phyloP scores from a whole-genome alignment of 1,139 yeast species.

The Diutina catenulata region DNA sequence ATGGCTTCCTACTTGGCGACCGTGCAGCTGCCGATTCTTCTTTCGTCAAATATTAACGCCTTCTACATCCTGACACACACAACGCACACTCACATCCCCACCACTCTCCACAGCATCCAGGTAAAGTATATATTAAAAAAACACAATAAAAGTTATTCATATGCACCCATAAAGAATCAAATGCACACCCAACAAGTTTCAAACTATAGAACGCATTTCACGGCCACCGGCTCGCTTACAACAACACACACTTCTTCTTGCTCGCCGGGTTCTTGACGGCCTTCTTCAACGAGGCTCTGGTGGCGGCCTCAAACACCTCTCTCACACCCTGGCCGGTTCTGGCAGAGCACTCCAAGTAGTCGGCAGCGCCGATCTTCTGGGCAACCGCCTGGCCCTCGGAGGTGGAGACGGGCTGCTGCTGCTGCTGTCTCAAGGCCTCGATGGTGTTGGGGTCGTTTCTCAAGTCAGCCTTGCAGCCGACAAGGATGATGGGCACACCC shows the following conservation, averaged over 20 bases:
- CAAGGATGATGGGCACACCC: slow-evolving; percentile 87
- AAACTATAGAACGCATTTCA: not conserved
- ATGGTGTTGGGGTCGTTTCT: slow-evolving; percentile 73
- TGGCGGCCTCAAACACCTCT: slow-evolving; percentile 87
- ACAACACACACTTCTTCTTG: slow-evolving; percentile 46
- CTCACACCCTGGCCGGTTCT: slow-evolving; percentile 84
- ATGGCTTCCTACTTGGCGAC: too few relatives aligned
- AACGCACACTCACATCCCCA: too few relatives aligned
- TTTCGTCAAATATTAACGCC: too few relatives aligned
- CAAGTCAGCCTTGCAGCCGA: slow-evolving; percentile 85
- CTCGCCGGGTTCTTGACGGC: slow-evolving; percentile 42
- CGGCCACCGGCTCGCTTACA: too few relatives aligned
- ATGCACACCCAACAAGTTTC: not conserved
- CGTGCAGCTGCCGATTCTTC: too few relatives aligned
- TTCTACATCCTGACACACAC: too few relatives aligned
- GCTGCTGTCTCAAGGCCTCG: slow-evolving; percentile 55
- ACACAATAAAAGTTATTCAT: too few relatives aligned
- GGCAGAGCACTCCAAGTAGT: slow-evolving; percentile 89
- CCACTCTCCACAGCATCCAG: too few relatives aligned
- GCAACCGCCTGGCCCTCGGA: slow-evolving; percentile 81
- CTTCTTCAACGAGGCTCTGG: slow-evolving; percentile 71
- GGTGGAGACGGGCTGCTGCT: slow-evolving; percentile 65
- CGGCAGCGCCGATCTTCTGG: slow-evolving; percentile 74
- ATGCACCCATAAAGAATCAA: not conserved
- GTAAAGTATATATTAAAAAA: too few relatives aligned